Percentiles rank a stretch among this genome's conserved stretches.
phyloP scores from a whole-genome alignment of 495 filamentous ascomycete species.

The Pseudoneurospora amorphoporcata region DNA sequence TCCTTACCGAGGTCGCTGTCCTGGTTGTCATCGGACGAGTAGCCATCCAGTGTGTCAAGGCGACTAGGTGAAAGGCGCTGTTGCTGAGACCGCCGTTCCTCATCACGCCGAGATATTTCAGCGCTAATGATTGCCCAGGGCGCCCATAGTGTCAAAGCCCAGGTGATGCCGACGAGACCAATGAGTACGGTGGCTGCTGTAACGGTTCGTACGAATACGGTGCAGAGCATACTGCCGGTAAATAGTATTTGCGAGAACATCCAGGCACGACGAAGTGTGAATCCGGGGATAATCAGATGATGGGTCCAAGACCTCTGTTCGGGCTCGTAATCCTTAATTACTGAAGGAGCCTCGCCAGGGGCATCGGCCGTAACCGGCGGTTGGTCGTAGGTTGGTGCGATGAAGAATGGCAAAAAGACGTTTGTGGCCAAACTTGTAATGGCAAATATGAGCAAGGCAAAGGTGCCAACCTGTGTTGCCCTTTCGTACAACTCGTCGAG shows the following conservation, averaged over 20 bases:
- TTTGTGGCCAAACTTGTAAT: conserved; percentile 70
- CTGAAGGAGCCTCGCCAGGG: conserved; percentile 8
- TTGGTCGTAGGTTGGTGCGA: conserved; percentile 61
- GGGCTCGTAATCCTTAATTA: conserved; percentile 20
- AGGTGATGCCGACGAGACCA: conserved; percentile 70
- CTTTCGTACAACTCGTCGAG: conserved; percentile 70
- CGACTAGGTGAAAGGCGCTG: conserved; percentile 14
- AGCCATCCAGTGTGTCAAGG: conserved; percentile 17
- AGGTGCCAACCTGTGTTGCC: conserved; percentile 71
- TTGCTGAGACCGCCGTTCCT: conserved; percentile 46
- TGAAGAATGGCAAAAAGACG: conserved; percentile 69
- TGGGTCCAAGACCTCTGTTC: conserved; percentile 36
- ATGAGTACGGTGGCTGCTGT: conserved; percentile 61
- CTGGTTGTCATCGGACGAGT: conserved; percentile 21
- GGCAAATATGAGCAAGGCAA: conserved; percentile 79
- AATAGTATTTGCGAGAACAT: conserved; percentile 72
- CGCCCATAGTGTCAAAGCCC: conserved; percentile 85
- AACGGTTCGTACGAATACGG: conserved; percentile 61
- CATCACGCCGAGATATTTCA: conserved; percentile 72
- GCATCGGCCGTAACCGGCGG: conserved; percentile 17
- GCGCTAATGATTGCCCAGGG: conserved; percentile 86
- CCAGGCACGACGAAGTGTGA: conserved; percentile 83
- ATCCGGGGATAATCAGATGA: conserved; percentile 58
- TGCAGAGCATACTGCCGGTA: conserved; percentile 64
- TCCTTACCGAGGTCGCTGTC: conserved; percentile 13